Conservation (phyloP, 169 alveolate species). For the Babesia caballi region DNA sequence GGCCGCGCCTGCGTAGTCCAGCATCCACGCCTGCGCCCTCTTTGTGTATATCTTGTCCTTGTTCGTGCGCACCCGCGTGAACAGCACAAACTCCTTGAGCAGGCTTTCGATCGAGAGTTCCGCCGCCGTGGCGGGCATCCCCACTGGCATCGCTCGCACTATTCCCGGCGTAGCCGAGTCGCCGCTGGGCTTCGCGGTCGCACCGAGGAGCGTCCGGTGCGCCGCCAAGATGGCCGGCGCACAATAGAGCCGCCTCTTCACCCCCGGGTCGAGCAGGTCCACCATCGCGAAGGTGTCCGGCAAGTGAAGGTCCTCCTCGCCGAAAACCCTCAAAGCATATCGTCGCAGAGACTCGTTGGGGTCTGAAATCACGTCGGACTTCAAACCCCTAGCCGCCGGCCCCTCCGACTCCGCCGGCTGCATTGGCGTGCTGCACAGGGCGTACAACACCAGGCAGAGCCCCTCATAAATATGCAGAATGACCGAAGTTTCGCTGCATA, state of each 20-base stretch:
- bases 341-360: neutral
- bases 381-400: neutral
- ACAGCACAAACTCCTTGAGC: constrained; percentile 17
- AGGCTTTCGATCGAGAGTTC: neutral
- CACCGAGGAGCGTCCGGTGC: neutral
- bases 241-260: neutral
- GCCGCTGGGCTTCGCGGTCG: neutral
- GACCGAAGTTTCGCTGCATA: neutral
- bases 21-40: neutral
- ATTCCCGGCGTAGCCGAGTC: neutral
- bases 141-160: neutral
- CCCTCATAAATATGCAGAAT: constrained; percentile 9
- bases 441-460: constrained; percentile 7
- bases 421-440: neutral
- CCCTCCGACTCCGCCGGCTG: neutral
- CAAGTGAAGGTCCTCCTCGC: neutral
- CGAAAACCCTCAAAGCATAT: neutral
- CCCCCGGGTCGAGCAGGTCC: constrained; percentile 7
- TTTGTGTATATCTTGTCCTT: neutral
- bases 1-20: neutral
- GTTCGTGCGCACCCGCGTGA: constrained; percentile 4
- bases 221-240: constrained; percentile 1
- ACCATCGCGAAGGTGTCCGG: constrained; percentile 9
- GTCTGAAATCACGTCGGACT: neutral
- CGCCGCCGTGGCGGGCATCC: neutral